phyloP scores from a whole-genome alignment of 768 basidiomycete genomes.

The Suillus alpinus region DNA sequence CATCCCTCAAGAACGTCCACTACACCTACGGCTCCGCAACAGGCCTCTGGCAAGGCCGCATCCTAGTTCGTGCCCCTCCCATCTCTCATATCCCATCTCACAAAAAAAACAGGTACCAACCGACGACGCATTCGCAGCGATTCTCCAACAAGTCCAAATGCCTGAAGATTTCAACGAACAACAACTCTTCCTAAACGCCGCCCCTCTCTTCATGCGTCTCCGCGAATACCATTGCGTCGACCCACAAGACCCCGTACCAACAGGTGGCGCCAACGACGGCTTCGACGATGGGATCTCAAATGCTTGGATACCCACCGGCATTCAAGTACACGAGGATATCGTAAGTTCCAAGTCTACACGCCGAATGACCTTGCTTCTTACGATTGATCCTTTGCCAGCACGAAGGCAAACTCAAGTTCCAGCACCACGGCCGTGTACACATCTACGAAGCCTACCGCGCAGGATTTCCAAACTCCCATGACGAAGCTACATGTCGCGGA shows the following conservation, averaged over 20 bases:
- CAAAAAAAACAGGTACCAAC: conserved; percentile 18
- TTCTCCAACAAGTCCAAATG: conserved; percentile 22
- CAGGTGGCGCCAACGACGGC: conserved; percentile 17
- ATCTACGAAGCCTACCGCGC: conserved; percentile 43
- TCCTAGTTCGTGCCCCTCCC: conserved; percentile 44
- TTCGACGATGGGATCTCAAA: conserved; percentile 39
- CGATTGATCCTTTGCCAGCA: neutral
- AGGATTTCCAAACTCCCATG: conserved; percentile 40
- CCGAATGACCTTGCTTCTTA: neutral
- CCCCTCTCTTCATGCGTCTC: conserved; percentile 59
- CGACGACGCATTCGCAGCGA: conserved; percentile 9
- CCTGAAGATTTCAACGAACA: conserved; percentile 34
- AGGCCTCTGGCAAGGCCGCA: conserved; percentile 63
- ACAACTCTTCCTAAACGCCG: conserved; percentile 35
- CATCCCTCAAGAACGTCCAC: conserved; percentile 29
- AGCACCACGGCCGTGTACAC: conserved; percentile 14
- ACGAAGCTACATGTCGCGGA: conserved; percentile 36
- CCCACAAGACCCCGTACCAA: conserved; percentile 31
- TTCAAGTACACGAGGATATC: conserved; percentile 13
- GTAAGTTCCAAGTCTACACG: conserved; percentile 21
- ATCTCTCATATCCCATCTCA: neutral
- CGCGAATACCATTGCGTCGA: conserved; percentile 52
- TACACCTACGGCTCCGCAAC: conserved; percentile 51
- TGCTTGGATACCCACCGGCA: conserved; percentile 37
- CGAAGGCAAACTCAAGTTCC: neutral